Percentiles rank a stretch among this genome's conserved stretches.
Evolutionary conservation across 2,329 filamentous ascomycete genomes (phyloP).

Genomic region (Incumbomyces delicatus): DNA sequence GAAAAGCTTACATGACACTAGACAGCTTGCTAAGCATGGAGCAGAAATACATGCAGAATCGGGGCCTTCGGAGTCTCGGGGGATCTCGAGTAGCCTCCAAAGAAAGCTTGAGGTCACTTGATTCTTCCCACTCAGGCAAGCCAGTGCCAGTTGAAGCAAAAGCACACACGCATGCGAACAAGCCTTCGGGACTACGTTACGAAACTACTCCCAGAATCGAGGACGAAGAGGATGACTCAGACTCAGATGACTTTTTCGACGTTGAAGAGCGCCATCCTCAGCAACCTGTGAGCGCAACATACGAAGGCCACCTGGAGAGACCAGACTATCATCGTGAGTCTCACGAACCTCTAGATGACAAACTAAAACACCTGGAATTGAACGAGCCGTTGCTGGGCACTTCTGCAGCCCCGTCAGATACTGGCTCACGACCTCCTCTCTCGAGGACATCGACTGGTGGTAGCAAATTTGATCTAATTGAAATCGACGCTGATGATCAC

Average conservation of each 20-base stretch:
- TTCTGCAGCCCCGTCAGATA: background rate
- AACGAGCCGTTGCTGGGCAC: slow-evolving; percentile 4
- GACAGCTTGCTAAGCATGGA: slow-evolving; percentile 71
- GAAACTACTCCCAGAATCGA: slow-evolving; percentile 8
- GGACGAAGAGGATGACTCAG: slow-evolving; percentile 1
- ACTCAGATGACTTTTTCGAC: slow-evolving; percentile 43
- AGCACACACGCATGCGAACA: slow-evolving; percentile 7
- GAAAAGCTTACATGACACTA: slow-evolving; percentile 77
- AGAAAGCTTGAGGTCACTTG: slow-evolving; percentile 13
- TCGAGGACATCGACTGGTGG: slow-evolving; percentile 11
- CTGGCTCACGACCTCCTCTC: slow-evolving; percentile 3
- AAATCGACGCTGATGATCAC: slow-evolving; percentile 49
- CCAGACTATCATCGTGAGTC: slow-evolving; percentile 21
- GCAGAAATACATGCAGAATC: slow-evolving; percentile 42
- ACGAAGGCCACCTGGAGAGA: slow-evolving; percentile 37
- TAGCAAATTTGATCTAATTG: slow-evolving; percentile 24
- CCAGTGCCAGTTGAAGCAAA: slow-evolving; percentile 3
- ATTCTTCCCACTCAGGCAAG: slow-evolving; percentile 7
- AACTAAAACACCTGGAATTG: slow-evolving; percentile 15
- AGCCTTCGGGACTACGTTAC: slow-evolving; percentile 15
- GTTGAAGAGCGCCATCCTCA: slow-evolving; percentile 42
- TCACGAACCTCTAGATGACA: slow-evolving; percentile 14
- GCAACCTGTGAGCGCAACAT: slow-evolving; percentile 36
- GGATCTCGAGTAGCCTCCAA: slow-evolving; percentile 13
- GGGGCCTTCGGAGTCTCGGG: slow-evolving; percentile 9